A percentile compares a stretch with the other conserved stretches of the same genome.
phyloP scores from a whole-genome alignment of 2,329 filamentous ascomycete species.

The Cryphonectria parasitica region DNA sequence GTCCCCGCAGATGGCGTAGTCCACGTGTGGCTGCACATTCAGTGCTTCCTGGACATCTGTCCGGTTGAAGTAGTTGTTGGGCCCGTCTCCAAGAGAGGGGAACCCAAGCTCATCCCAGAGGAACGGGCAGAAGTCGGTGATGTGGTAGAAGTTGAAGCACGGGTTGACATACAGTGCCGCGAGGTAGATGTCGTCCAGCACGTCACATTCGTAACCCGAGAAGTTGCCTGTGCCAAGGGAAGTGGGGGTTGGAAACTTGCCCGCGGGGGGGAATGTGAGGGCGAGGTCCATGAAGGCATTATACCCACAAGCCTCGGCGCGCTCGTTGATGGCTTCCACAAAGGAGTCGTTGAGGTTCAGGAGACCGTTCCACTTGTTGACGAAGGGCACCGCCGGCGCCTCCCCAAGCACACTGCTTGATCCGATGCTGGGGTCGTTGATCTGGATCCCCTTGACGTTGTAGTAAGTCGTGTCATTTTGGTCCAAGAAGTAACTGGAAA shows the following conservation, averaged over 20 bases:
- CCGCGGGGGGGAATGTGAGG: slow-evolving; percentile 43
- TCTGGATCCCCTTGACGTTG: slow-evolving; percentile 66
- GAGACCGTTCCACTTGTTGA: slow-evolving; percentile 59
- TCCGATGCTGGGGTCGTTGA: slow-evolving; percentile 69
- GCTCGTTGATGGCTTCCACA: slow-evolving; percentile 51
- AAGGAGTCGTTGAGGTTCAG: slow-evolving; percentile 64
- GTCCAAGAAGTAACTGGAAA: slow-evolving; percentile 70
- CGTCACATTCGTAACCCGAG: slow-evolving; percentile 36
- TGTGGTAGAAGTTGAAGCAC: slow-evolving; percentile 65
- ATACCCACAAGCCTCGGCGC: slow-evolving; percentile 62
- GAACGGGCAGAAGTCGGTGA: slow-evolving; percentile 56
- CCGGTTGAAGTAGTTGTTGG: slow-evolving; percentile 30
- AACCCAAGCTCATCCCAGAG: slow-evolving; percentile 35
- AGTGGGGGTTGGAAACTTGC: slow-evolving; percentile 25
- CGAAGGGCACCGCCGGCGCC: slow-evolving; percentile 56
- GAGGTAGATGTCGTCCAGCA: slow-evolving; percentile 55
- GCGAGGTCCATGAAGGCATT: slow-evolving; percentile 59
- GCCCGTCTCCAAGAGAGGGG: slow-evolving; percentile 25
- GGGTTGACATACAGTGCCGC: slow-evolving; percentile 61
- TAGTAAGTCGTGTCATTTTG: slow-evolving; percentile 64
- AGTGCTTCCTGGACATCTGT: slow-evolving; percentile 27
- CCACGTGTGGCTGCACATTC: slow-evolving; percentile 16
- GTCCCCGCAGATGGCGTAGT: slow-evolving; percentile 20
- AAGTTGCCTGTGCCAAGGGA: neutral
- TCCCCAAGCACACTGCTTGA: slow-evolving; percentile 47